These are phyloP conservation scores for Phylloporus sp. DNA, from an alignment of 768 basidiomycete genomes.

Conservation along the genomic window DNA sequence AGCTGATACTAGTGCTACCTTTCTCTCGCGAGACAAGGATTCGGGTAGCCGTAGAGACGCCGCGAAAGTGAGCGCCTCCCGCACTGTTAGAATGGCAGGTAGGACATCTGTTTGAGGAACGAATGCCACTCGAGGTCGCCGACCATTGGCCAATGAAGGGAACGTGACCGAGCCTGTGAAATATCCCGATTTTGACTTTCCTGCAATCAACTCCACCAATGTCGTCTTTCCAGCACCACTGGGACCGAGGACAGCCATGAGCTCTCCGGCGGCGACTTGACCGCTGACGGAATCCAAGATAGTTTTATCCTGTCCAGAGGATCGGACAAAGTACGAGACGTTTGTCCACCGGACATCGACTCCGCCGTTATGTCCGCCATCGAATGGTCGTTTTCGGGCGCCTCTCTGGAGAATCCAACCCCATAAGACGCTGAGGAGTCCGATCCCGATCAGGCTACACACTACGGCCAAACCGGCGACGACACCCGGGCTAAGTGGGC, in stretches of 20 bases:
- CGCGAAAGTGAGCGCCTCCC: conserved; percentile 79
- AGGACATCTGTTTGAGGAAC: conserved; percentile 86
- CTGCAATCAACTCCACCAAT: conserved; percentile 84
- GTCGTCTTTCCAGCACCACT: conserved; percentile 94
- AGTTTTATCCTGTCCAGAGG: conserved; percentile 39
- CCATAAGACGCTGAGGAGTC: conserved; percentile 54
- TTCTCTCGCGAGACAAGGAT: conserved; percentile 54
- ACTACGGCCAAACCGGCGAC: conserved; percentile 89
- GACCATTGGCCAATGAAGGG: conserved; percentile 32
- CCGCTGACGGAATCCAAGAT: conserved; percentile 72
- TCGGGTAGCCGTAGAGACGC: conserved; percentile 83
- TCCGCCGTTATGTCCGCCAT: conserved; percentile 42
- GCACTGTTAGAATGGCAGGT: conserved; percentile 72
- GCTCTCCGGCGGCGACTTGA: conserved; percentile 66
- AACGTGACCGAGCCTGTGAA: conserved; percentile 63
- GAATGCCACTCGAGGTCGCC: conserved; percentile 64
- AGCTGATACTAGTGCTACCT: conserved; percentile 58
- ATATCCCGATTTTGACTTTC: conserved; percentile 71
- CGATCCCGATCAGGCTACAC: conserved; percentile 54
- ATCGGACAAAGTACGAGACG: conserved; percentile 60
- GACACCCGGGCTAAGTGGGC: conserved; percentile 69
- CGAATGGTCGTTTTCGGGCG: conserved; percentile 45
- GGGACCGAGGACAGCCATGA: conserved; percentile 91
- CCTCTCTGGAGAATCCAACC: conserved; percentile 59
- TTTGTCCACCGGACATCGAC: conserved; percentile 64